Evolutionary conservation across 148 eudicot genomes (phyloP).

Genomic region (Camellia granthamiana): DNA sequence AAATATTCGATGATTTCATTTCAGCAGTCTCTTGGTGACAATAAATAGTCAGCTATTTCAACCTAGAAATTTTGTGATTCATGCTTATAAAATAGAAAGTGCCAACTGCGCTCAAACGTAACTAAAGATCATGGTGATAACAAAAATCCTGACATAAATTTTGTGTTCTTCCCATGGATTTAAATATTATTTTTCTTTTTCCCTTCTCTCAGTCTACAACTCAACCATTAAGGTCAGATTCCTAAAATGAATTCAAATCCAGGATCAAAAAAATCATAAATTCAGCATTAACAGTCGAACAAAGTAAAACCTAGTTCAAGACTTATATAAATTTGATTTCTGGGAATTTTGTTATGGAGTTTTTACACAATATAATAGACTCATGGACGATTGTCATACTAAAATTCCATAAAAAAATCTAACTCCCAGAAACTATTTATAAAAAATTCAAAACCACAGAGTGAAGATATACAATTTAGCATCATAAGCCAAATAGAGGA

Average conservation of each 20-base stretch:
- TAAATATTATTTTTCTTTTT: neutral
- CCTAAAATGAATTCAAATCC: neutral
- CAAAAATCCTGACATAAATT: neutral
- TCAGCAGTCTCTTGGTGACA: neutral
- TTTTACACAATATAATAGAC: too few relatives aligned
- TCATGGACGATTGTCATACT: too few relatives aligned
- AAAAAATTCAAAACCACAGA: too few relatives aligned
- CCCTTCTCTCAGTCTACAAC: neutral
- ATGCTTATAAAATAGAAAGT: neutral
- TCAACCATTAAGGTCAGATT: constrained; percentile 1
- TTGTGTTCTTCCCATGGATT: neutral
- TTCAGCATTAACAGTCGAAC: too few relatives aligned
- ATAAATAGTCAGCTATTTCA: neutral
- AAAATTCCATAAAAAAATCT: too few relatives aligned
- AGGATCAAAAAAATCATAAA: neutral
- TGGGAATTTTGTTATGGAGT: too few relatives aligned
- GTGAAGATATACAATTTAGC: too few relatives aligned
- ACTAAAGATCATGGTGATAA: neutral
- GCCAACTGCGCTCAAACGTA: neutral
- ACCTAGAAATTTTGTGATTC: neutral
- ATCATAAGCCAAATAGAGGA: too few relatives aligned
- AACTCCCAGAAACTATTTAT: too few relatives aligned
- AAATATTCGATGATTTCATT: neutral
- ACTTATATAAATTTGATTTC: too few relatives aligned
- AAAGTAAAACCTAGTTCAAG: too few relatives aligned